Base-by-base conservation (phyloP, 495 filamentous ascomycete species). In the Cetradonia linearis region DNA sequence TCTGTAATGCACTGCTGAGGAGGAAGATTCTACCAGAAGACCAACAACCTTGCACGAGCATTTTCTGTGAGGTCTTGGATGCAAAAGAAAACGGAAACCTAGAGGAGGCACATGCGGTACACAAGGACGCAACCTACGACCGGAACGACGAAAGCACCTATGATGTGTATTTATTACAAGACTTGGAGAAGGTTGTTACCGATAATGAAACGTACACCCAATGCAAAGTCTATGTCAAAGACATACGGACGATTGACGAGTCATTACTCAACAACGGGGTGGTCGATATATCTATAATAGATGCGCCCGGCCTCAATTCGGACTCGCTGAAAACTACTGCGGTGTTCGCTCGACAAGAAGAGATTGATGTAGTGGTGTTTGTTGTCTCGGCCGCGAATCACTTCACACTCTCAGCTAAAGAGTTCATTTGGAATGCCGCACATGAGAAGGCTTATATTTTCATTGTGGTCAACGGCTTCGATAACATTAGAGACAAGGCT, bases 391-490 rank as follows among this genome's bases (percentile, higher is more conserved):
- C 94, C 16, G 91, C 90, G 42, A 97, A 98, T 66, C 94, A 96
- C 70, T 97, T 98, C 70, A 98, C 93, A 2, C 81, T 91, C 53
- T 93, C 92, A 4, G 91, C 94, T 13, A 96, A 89, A 69, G 91
- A 98, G 63, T 98, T 98, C 69, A 96, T 98, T 62, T 83, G 88
- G 75, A 91, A 91, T 58, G 93, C 93, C 11, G 94, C 93, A 16
- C 83, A 90, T 49, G 93, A 98, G 69, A 98, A 98, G 69, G 92
- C 92, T 14, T 97, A 98, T 67, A 92, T 98, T 65, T 98, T 98
- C 76, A 93, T 98, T 74, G 93, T 97, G 10, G 93, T 97, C 53
- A 98, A 98, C 70, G 90, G 91, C 34, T 98, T 89, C 66, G 94
- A 98, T 71, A 86, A 87, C 63, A 96, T 98, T 66, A 78, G 84